Evolutionary conservation across 1,284 basidiomycete genomes (phyloP), one percentile per base, ranked within the genome.

Genomic region (Acaromyces ingoldii): DNA sequence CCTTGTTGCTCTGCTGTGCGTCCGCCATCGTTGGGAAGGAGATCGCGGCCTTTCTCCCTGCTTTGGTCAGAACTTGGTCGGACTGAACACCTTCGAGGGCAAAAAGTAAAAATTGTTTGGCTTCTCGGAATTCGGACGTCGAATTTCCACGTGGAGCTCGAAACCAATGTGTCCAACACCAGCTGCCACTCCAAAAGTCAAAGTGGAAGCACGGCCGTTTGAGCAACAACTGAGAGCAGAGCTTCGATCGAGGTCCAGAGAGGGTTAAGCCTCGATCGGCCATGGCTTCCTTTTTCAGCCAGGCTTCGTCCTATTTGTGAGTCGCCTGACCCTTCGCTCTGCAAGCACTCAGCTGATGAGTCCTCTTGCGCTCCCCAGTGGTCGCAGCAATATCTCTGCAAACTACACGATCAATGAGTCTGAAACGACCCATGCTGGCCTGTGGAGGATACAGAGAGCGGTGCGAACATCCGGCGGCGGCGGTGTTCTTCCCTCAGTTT

Each of bases 381-480:
- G 71, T 1, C 59, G 71, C 19, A 73, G 68, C 45, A 70, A 68
- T 48, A 65, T 74, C 39, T 55, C 65, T 3, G 53, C 62, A 30
- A 71, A 73, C 45, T 74, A 74, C 44, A 60, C 63, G 10, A 53
- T 74, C 17, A 68, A 70, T 31, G 65, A 72, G 3, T 49, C 56
- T 22, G 56, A 57, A 3, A 39, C 65, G 5, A 55, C 72, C 2
- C 56, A 64, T 17, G 63, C 67, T 24, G 72, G 72, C 1, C 60
- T 70, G 10, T 75, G 72, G 72, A 70, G 62, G 50, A 65, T 75
- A 49, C 58, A 63, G 42, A 57, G 58, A 22, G 72, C 65, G 0
- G 62, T 58, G 2, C 62, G 63, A 29, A 70, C 33, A 42, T 19
- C 53, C 15, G 46, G 26, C 19, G 28, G 39, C 15, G 24, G 21